Conservation (phyloP, 78 protist genomes). For the Dictyostelium brefeldianum region DNA sequence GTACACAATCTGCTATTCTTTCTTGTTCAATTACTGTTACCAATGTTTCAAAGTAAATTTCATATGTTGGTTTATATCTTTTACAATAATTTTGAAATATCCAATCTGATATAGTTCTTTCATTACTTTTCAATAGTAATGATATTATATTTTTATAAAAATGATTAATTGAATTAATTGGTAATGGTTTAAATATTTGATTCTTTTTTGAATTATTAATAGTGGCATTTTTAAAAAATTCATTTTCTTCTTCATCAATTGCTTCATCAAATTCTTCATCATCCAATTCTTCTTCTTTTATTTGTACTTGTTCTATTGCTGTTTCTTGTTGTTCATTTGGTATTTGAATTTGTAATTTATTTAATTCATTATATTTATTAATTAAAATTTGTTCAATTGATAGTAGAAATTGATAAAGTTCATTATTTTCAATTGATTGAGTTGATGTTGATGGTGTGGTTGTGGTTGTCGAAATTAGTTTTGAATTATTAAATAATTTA, state of each 20-base stretch:
- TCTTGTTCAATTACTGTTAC: neutral
- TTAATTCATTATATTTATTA: too few species aligned
- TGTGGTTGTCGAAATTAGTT: neutral
- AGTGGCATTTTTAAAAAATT: too few species aligned
- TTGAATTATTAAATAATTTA: neutral
- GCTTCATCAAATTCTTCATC: too few species aligned
- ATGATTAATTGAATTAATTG: neutral
- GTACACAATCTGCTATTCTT: neutral
- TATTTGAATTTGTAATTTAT: too few species aligned
- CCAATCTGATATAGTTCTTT: neutral
- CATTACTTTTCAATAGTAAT: neutral
- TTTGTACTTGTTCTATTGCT: too few species aligned
- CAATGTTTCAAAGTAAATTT: neutral
- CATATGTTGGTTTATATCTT: neutral
- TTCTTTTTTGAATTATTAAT: too few species aligned
- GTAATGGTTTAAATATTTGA: neutral
- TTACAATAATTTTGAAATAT: neutral
- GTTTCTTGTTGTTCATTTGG: too few species aligned
- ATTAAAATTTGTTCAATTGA: neutral
- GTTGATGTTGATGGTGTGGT: neutral
- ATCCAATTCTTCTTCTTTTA: too few species aligned
- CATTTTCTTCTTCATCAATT: too few species aligned
- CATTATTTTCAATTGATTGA: neutral
- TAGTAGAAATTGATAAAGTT: neutral
- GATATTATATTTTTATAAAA: neutral